Evolutionary conservation across 768 basidiomycete genomes (phyloP), one percentile per base, ranked within the genome.

Genomic region (Mrakia hoshinonis): DNA sequence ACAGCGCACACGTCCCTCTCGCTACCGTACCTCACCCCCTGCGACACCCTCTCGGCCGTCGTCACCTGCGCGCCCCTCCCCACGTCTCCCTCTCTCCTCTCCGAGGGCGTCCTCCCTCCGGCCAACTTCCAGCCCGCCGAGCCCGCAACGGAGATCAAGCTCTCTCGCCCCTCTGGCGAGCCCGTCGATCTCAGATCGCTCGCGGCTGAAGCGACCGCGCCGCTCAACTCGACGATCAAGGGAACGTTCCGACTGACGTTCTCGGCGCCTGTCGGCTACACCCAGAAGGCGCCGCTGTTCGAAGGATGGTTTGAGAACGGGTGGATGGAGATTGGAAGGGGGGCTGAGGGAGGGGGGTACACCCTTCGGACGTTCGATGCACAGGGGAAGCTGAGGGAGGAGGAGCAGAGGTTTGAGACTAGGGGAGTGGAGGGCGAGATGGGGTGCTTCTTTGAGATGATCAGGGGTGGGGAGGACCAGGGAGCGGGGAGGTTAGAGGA

Each of bases 11-110:
- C 89, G 12, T 85, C 87, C 4, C 82, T 91, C 46, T 87, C 87
- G 79, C 84, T 87, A 74, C 83, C 86, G 18, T 86, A 87, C 78
- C 85, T 93, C 47, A 82, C 84, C 2, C 92, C 91, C 0, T 85
- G 87, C 75, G 92, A 94, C 81, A 92, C 90, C 11, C 84, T 95
- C 75, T 10, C 29, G 29, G 18, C 68, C 43, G 20, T 55, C 12
- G 7, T 69, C 47, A 47, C 43, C 46, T 43, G 43, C 43, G 6
- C 43, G 6, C 43, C 43, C 15, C 43, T 43, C 43, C 15, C 43
- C 43, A 43, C 6, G 15, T 15, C n/a, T n/a, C n/a, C n/a, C n/a
- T n/a, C n/a, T n/a, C n/a, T n/a, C n/a, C n/a, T 15, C 43, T 7
- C 6, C 6, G 43, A 43, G 7, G 43, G 43, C 43, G 43, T 43